phyloP scores from a whole-genome alignment of 495 filamentous ascomycete species.

The Hypoxylon rickii region DNA sequence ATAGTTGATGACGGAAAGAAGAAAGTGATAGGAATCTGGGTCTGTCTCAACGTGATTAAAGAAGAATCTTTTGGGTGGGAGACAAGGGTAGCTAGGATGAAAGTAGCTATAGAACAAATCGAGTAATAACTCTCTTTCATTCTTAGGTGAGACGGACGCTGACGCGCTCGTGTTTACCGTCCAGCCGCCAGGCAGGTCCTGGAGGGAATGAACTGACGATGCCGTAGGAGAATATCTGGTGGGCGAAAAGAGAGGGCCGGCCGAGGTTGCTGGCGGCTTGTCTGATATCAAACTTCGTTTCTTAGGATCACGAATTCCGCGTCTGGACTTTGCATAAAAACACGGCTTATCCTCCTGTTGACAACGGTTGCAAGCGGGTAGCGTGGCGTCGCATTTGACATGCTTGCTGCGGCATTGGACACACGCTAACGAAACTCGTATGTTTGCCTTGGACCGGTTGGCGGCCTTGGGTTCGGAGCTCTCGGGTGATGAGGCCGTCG shows the following conservation, averaged over 20 bases:
- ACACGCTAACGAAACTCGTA: conserved; percentile 56
- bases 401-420: conserved; percentile 62
- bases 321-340: conserved; percentile 57
- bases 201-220: conserved; percentile 20
- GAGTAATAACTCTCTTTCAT: conserved; percentile 28
- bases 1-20: conserved; percentile 61
- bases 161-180: conserved; percentile 17
- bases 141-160: conserved; percentile 18
- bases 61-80: conserved; percentile 54
- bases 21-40: conserved; percentile 41
- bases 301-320: conserved; percentile 52
- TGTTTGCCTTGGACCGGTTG: conserved; percentile 38
- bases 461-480: conserved; percentile 28
- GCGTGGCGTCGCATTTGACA: conserved; percentile 62
- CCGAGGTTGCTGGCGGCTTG: conserved; percentile 29
- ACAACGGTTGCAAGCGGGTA: conserved; percentile 55
- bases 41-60: conserved; percentile 33
- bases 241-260: conserved; percentile 14
- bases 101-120: conserved; percentile 63
- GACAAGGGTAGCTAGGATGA: conserved; percentile 62
- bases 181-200: conserved; percentile 33
- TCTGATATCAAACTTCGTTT: conserved; percentile 44
- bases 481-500: conserved; percentile 31
- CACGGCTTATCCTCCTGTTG: conserved; percentile 50
- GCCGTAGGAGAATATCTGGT: conserved; percentile 19